phyloP scores from a whole-genome alignment of 805 yeast species.

The Candida verbasci region DNA sequence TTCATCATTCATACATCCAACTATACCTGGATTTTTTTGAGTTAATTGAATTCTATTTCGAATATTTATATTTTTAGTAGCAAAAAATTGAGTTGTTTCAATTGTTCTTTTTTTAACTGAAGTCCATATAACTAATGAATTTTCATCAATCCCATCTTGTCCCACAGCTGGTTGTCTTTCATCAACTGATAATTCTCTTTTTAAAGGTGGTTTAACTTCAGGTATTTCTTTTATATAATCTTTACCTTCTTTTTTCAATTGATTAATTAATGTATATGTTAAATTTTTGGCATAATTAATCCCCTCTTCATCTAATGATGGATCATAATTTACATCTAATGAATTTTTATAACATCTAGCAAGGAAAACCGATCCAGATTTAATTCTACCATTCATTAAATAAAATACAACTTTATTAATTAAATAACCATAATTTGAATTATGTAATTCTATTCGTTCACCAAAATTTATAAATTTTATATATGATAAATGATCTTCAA shows the following conservation, averaged over 20 bases:
- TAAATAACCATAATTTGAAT: conserved; percentile 82
- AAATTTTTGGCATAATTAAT: conserved; percentile 59
- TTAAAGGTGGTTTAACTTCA: conserved; percentile 1
- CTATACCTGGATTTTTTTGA: conserved; percentile 85
- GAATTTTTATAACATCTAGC: conserved; percentile 70
- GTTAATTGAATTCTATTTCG: conserved; percentile 78
- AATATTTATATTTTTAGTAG: conserved; percentile 57
- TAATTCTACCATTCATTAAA: conserved; percentile 84
- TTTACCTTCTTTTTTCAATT: conserved; percentile 33
- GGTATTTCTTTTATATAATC: conserved; percentile 16
- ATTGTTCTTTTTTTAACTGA: conserved; percentile 83
- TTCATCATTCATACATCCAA: conserved; percentile 61
- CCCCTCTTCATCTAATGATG: conserved; percentile 76
- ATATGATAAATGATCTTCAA: conserved; percentile 52
- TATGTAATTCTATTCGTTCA: conserved; percentile 72
- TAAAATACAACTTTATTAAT: conserved; percentile 88
- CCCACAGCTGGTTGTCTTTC: conserved; percentile 43
- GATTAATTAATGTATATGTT: conserved; percentile 48
- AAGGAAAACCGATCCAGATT: conserved; percentile 86
- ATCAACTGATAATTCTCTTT: conserved; percentile 22
- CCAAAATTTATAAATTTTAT: conserved; percentile 91
- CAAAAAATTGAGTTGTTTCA: conserved; percentile 71
- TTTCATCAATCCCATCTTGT: conserved; percentile 55
- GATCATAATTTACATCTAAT: conserved; percentile 67
- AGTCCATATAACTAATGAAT: conserved; percentile 86